These are phyloP conservation scores for Echinochloa phyllopogon DNA, from an alignment of 176 grass and related monocot genomes.

Conservation along the genomic window DNA sequence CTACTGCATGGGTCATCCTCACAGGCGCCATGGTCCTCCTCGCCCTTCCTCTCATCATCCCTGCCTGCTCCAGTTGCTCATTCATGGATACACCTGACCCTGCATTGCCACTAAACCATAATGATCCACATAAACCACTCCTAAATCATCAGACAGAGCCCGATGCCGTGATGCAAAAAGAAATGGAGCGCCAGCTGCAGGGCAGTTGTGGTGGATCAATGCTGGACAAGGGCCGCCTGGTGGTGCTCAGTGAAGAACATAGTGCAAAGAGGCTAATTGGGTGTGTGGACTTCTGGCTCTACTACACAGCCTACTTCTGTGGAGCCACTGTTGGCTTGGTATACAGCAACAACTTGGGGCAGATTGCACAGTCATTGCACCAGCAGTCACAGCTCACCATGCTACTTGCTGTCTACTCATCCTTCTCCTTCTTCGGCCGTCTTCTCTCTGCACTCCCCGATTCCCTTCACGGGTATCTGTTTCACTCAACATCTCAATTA, in stretches of 20 bases:
- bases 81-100: constrained; percentile 34
- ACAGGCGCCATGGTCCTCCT: constrained; percentile 75
- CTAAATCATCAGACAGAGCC: constrained; percentile 16
- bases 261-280: constrained; percentile 65
- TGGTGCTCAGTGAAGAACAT: constrained; percentile 73
- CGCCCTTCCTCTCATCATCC: constrained; percentile 61
- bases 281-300: constrained; percentile 86
- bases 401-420: constrained; percentile 86
- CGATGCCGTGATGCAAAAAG: constrained; percentile 1
- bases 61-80: constrained; percentile 54
- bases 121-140: constrained; percentile 42
- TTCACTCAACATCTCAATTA: background rate
- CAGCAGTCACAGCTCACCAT: constrained; percentile 61
- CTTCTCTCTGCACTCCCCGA: constrained; percentile 80
- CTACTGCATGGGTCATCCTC: constrained; percentile 56
- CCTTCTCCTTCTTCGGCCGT: constrained; percentile 87
- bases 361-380: constrained; percentile 79
- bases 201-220: constrained; percentile 39
- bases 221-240: constrained; percentile 47
- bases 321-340: constrained; percentile 84
- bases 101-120: constrained; percentile 14
- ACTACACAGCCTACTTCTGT: constrained; percentile 86
- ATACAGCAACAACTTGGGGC: constrained; percentile 95
- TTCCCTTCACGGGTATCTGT: constrained; percentile 63
- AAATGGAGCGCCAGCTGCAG: constrained; percentile 19